phyloP scores from a whole-genome alignment of 164 flowering plant species.

The Vitis rotundifolia region DNA sequence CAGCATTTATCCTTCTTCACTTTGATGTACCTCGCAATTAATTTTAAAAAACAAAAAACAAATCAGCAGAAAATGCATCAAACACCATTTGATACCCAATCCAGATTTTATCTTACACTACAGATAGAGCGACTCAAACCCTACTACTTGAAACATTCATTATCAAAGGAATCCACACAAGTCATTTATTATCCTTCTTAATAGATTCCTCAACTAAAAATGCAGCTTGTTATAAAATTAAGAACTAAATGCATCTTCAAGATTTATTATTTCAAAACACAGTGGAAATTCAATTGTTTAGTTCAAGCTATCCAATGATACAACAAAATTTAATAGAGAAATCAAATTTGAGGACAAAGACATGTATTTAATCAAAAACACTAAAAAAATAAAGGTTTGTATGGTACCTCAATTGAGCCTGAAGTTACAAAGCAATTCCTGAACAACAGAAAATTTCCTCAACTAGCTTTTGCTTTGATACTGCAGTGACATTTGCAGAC shows the following conservation, averaged over 20 bases:
- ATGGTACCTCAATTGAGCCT: conserved; percentile 47
- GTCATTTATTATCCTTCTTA: not conserved
- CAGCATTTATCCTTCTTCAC: too few species aligned
- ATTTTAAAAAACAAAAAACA: too few species aligned
- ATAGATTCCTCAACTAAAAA: not conserved
- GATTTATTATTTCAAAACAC: not conserved
- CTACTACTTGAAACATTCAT: too few species aligned
- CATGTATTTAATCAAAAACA: not conserved
- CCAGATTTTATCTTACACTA: too few species aligned
- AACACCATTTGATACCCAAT: too few species aligned
- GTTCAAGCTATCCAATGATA: not conserved
- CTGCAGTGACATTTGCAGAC: conserved; percentile 71
- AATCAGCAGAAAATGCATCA: too few species aligned
- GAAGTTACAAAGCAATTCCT: conserved; percentile 35
- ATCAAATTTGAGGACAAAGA: not conserved
- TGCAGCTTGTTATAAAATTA: not conserved
- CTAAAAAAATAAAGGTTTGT: conserved; percentile 26
- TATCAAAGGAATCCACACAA: not conserved
- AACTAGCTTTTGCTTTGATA: conserved; percentile 61
- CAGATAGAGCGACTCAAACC: too few species aligned
- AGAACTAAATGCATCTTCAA: not conserved
- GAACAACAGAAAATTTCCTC: conserved; percentile 41
- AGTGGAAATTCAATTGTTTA: too few species aligned
- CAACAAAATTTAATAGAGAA: not conserved
- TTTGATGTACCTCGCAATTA: too few species aligned